phyloP scores from a whole-genome alignment of 345 rosid species.

The Excoecaria cochinchinensis region DNA sequence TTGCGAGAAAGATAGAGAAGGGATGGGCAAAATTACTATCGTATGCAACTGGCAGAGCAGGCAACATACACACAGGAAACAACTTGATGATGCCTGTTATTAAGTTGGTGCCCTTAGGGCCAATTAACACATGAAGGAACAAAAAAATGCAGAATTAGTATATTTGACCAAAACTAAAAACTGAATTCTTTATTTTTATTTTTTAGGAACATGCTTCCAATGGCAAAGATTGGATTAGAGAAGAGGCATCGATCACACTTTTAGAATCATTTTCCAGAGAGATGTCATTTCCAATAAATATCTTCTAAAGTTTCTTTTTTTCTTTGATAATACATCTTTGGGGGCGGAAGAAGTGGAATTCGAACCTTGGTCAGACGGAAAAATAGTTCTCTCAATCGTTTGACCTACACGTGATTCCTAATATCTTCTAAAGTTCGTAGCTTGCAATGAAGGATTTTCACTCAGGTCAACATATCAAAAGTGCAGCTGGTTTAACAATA shows the following conservation, averaged over 20 bases:
- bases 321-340: too few species aligned
- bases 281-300: background rate
- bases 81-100: too few species aligned
- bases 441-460: background rate
- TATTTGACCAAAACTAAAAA: background rate
- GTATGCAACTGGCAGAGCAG: background rate
- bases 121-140: background rate
- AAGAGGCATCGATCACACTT: background rate
- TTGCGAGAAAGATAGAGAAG: background rate
- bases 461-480: constrained; percentile 2
- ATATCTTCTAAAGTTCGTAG: background rate
- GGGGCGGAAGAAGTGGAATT: too few species aligned
- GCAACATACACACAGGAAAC: background rate
- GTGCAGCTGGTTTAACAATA: background rate
- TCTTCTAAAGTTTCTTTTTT: background rate
- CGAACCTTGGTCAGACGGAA: too few species aligned
- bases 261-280: background rate
- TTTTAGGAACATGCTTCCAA: too few species aligned
- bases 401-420: background rate
- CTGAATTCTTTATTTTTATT: too few species aligned
- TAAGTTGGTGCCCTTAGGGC: background rate
- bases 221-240: background rate
- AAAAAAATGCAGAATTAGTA: background rate
- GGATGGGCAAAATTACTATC: background rate
- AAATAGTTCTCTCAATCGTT: too few species aligned